Conservation (phyloP, 2,329 filamentous ascomycete species). For the Colletotrichum paranaense region DNA sequence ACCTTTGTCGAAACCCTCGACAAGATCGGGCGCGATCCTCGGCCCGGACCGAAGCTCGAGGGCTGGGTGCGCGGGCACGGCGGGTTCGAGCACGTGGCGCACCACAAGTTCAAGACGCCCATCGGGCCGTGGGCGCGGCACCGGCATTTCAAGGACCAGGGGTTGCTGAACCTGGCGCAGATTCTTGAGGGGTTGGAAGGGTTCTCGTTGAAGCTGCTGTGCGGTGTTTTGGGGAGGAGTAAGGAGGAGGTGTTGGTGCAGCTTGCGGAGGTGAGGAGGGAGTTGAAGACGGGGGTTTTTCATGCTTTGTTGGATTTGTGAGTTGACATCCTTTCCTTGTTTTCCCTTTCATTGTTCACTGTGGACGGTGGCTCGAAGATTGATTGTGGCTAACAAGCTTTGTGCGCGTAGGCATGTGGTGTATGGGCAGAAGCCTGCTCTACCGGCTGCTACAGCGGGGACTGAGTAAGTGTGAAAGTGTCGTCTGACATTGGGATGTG, state of each 20-base stretch:
- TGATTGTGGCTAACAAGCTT: not conserved
- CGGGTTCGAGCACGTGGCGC: slow-evolving; percentile 49
- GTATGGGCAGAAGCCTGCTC: slow-evolving; percentile 32
- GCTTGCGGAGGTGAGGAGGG: slow-evolving; percentile 42
- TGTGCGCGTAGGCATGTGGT: slow-evolving; percentile 24
- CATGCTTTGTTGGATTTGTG: slow-evolving; percentile 42
- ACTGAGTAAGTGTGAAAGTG: not conserved
- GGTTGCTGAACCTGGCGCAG: slow-evolving; percentile 29
- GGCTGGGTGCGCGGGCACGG: slow-evolving; percentile 45
- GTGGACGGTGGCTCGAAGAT: not conserved
- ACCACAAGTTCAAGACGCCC: slow-evolving; percentile 48
- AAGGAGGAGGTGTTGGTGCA: slow-evolving; percentile 42
- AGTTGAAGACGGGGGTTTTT: slow-evolving; percentile 41
- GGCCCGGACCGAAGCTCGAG: slow-evolving; percentile 43
- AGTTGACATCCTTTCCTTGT: slow-evolving; percentile 3
- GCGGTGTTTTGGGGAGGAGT: slow-evolving; percentile 43
- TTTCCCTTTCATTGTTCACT: not conserved
- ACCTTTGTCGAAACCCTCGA: slow-evolving; percentile 39
- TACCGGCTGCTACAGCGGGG: not conserved
- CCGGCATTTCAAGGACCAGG: slow-evolving; percentile 37
- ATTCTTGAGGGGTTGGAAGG: slow-evolving; percentile 39
- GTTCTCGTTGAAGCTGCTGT: slow-evolving; percentile 42
- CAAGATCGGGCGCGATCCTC: slow-evolving; percentile 42
- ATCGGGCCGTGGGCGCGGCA: slow-evolving; percentile 46
- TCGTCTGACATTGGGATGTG: not conserved